phyloP scores from a whole-genome alignment of 139 green algal genomes.

The Coelastrella sp. region DNA sequence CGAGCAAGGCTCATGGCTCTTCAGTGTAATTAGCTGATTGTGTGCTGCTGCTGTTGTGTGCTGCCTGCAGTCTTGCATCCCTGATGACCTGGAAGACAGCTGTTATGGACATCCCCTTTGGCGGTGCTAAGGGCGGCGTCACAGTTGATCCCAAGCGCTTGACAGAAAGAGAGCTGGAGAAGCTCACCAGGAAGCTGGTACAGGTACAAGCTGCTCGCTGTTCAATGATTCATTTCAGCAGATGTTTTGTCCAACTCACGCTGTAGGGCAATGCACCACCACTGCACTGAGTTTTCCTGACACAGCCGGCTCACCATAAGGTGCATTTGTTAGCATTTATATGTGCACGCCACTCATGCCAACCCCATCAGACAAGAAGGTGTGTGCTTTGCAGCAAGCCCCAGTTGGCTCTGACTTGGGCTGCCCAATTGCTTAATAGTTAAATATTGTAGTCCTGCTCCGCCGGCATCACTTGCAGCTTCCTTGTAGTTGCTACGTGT shows the following conservation, averaged over 20 bases:
- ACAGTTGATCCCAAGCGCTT: slow-evolving; percentile 75
- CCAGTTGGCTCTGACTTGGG: too few relatives aligned
- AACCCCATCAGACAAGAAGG: too few relatives aligned
- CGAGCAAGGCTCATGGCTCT: neutral
- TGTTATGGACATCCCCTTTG: slow-evolving; percentile 97
- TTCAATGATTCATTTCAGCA: neutral
- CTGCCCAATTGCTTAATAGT: too few relatives aligned
- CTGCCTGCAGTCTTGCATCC: slow-evolving; percentile 64
- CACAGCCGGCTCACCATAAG: too few relatives aligned
- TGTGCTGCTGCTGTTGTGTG: neutral
- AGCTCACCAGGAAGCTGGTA: slow-evolving; percentile 93
- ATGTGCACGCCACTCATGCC: too few relatives aligned
- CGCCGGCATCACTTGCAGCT: too few relatives aligned
- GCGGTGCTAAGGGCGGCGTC: slow-evolving; percentile 84
- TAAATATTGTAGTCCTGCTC: too few relatives aligned
- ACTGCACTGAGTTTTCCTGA: too few relatives aligned
- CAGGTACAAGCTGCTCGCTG: slow-evolving; percentile 60
- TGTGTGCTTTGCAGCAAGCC: too few relatives aligned
- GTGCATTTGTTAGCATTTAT: too few relatives aligned
- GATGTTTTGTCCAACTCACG: slow-evolving; percentile 47
- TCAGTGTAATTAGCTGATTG: neutral
- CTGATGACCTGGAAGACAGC: slow-evolving; percentile 99
- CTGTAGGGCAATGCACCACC: slow-evolving; percentile 83
- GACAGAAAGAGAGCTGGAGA: slow-evolving; percentile 88
- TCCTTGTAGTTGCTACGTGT: too few relatives aligned